Base-by-base conservation (phyloP, 257 asterid species). In the Jaltomata sinuosa region DNA sequence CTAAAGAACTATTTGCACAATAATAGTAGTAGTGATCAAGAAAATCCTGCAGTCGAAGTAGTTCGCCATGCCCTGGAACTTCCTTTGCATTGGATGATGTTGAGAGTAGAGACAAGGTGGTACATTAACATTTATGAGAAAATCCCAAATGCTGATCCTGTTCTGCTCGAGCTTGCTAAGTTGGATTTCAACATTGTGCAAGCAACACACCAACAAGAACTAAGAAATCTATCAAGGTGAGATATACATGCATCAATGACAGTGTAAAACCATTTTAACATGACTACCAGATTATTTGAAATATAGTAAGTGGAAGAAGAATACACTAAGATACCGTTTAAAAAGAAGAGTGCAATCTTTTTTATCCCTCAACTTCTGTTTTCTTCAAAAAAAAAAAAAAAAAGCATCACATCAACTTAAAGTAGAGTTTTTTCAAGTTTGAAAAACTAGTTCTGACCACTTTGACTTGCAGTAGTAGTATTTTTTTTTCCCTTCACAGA, bases 141-240 rank as follows among this genome's bases (percentile, higher is more conserved):
- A 25, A 65, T n/a, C 22, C 11, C 64, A 64, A 54, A 31, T 6
- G 59, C 34, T 36, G 31, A 82, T 65, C 29, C 27, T 45, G 10
- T 40, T 5, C 1, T 85, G 15, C 53, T 80, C 5, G 74, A 85
- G 27, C 38, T 85, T n/a, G 72, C 87, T 62, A 52, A 84, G 7
- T 65, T 84, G 87, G 87, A 84, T 14, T 84, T n/a, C 59, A 79
- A 84, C 36, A 78, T 84, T 65, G 16, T 84, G 15, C 87, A 85
- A 67, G 38, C 84, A 10, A 21, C 22, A 50, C 19, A 85, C 18
- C 87, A 79, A 32, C 6, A 65, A 22, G 84, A 85, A 10, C 29
- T 85, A 2, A 85, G 15, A 67, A 9, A 8, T 52, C 11, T 85
- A n/a, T 34, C 84, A 6, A 65, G 84, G 87, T 85, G 52, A 82